These are phyloP conservation scores for Zostera marina DNA, from an alignment of 116 monocot species.

Conservation along the genomic window DNA sequence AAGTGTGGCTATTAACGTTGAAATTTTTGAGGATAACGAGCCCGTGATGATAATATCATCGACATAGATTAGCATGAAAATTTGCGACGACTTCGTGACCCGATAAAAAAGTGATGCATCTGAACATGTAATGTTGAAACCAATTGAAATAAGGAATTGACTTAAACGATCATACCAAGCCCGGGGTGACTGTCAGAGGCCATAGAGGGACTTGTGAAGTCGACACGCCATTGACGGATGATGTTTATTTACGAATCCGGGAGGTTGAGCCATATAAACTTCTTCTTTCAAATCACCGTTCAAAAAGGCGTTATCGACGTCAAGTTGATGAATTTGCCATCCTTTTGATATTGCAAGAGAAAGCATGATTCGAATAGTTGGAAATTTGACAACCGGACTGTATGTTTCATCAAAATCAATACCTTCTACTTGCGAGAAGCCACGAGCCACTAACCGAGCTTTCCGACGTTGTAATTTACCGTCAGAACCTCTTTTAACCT, in stretches of 20 bases:
- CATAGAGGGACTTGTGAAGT: neutral
- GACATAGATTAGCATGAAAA: too few species aligned
- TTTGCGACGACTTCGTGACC: too few species aligned
- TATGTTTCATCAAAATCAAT: neutral
- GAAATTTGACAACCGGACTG: neutral
- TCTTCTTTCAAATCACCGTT: neutral
- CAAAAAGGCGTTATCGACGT: neutral
- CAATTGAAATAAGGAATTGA: too few species aligned
- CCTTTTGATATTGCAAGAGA: neutral
- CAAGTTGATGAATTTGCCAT: neutral
- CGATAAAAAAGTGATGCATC: too few species aligned
- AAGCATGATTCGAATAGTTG: neutral
- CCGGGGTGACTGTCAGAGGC: neutral
- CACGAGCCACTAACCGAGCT: neutral
- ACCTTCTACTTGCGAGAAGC: neutral
- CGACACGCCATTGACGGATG: neutral
- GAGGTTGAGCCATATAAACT: neutral
- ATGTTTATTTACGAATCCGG: neutral
- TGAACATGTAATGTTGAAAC: too few species aligned
- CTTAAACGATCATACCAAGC: too few species aligned
- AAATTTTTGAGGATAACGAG: too few species aligned
- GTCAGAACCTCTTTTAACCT: neutral
- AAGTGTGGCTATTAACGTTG: too few species aligned
- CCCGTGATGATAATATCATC: too few species aligned
- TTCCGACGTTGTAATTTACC: neutral